Evolutionary conservation across 2,329 filamentous ascomycete genomes (phyloP).

Genomic region (Clonostachys rosea): DNA sequence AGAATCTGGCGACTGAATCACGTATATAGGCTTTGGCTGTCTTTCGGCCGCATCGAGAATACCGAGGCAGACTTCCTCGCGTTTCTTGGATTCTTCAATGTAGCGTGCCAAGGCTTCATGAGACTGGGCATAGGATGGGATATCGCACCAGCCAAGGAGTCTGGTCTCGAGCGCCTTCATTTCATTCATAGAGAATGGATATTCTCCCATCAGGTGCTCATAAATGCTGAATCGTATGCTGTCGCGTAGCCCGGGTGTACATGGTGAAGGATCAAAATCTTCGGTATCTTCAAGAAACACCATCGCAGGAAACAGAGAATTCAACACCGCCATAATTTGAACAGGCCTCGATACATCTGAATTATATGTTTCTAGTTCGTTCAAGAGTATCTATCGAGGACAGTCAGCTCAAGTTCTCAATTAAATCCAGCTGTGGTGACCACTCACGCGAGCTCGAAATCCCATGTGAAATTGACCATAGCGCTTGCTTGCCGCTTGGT

Average conservation of each 20-base stretch:
- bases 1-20: too few relatives aligned
- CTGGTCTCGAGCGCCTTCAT: slow-evolving; percentile 18
- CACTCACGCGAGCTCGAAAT: slow-evolving; percentile 22
- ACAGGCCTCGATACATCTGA: slow-evolving; percentile 3
- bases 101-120: slow-evolving; percentile 21
- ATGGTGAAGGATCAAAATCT: slow-evolving; percentile 17
- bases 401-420: background rate
- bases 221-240: slow-evolving; percentile 27
- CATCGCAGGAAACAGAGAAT: slow-evolving; percentile 24
- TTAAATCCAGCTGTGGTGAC: background rate
- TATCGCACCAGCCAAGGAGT: slow-evolving; percentile 23
- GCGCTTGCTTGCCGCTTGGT: slow-evolving; percentile 16
- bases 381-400: slow-evolving; percentile 16
- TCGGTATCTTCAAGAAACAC: slow-evolving; percentile 11
- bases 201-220: slow-evolving; percentile 20
- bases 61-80: slow-evolving; percentile 14
- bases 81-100: slow-evolving; percentile 23
- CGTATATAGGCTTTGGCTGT: background rate
- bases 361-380: slow-evolving; percentile 8
- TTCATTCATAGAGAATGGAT: slow-evolving; percentile 9
- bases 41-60: slow-evolving; percentile 1
- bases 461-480: slow-evolving; percentile 23
- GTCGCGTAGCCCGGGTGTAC: slow-evolving; percentile 21
- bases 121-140: slow-evolving; percentile 18
- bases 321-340: slow-evolving; percentile 24